These are phyloP conservation scores for Setaria viridis DNA, from an alignment of 202 grass and related monocot genomes.

Conservation along the genomic window DNA sequence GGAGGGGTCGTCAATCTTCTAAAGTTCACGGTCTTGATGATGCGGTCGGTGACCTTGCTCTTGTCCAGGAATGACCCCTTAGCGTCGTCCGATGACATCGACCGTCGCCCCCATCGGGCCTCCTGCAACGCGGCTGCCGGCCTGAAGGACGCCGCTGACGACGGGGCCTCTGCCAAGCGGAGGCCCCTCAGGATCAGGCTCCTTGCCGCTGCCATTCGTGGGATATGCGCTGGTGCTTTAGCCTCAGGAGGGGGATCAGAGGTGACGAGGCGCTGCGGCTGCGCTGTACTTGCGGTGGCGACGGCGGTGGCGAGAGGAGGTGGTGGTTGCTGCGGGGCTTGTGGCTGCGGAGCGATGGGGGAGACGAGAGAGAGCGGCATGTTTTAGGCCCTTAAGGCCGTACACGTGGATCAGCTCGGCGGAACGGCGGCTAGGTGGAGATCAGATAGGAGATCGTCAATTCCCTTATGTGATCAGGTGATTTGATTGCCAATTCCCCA, in stretches of 20 bases:
- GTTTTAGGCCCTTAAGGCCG: neutral
- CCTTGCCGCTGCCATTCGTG: constrained; percentile 64
- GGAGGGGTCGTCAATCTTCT: constrained; percentile 68
- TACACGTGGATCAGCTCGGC: neutral
- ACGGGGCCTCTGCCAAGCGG: constrained; percentile 50
- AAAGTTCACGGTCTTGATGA: constrained; percentile 81
- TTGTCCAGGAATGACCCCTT: constrained; percentile 90
- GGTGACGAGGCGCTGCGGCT: constrained; percentile 14
- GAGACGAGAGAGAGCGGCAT: neutral
- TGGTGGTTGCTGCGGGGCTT: neutral
- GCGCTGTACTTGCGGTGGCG: neutral
- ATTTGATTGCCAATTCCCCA: too few species aligned
- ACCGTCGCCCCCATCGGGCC: constrained; percentile 51
- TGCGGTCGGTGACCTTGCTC: constrained; percentile 71
- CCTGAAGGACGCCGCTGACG: constrained; percentile 43
- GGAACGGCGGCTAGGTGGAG: too few species aligned
- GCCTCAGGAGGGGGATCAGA: constrained; percentile 12
- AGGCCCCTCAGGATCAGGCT: constrained; percentile 71
- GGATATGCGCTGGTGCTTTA: neutral
- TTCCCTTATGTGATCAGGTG: too few species aligned
- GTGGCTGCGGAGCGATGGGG: neutral
- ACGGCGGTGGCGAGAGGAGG: neutral
- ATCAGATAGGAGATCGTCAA: too few species aligned
- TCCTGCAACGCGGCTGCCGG: constrained; percentile 48
- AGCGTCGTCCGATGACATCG: constrained; percentile 66